Percentiles rank a stretch among this genome's conserved stretches.
Evolutionary conservation across 768 basidiomycete species (phyloP).

Genomic region (Lactifluus piperatus): DNA sequence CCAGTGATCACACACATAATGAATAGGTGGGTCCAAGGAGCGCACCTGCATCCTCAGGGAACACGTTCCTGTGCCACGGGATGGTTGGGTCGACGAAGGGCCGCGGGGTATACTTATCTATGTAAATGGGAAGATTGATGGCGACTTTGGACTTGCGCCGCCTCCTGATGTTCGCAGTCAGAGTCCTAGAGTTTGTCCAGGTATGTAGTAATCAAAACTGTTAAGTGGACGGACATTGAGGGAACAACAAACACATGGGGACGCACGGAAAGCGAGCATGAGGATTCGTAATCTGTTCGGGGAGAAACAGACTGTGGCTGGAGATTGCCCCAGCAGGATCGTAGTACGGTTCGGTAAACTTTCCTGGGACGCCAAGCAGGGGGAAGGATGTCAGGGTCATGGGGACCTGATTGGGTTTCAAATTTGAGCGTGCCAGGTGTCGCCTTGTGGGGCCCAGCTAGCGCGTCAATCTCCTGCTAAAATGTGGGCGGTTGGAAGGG

Average conservation of each 20-base stretch:
- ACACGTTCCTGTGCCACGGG: conserved; percentile 76
- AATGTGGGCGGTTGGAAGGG: not conserved
- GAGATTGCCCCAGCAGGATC: conserved; percentile 69
- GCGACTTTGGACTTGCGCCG: conserved; percentile 90
- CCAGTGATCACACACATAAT: not conserved
- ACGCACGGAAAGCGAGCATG: conserved; percentile 97
- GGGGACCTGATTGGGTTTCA: conserved; percentile 81
- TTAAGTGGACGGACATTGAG: conserved; percentile 4
- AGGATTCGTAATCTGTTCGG: conserved; percentile 93
- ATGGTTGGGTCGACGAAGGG: conserved; percentile 93
- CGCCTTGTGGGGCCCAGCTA: conserved; percentile 42
- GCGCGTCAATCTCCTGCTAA: not conserved
- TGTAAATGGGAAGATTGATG: conserved; percentile 89
- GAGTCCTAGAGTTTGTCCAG: conserved; percentile 47
- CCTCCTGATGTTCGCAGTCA: conserved; percentile 93
- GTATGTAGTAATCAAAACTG: not conserved
- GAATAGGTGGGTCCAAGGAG: not conserved
- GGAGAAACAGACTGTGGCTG: conserved; percentile 89
- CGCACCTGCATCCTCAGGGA: conserved; percentile 77
- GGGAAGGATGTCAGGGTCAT: conserved; percentile 95
- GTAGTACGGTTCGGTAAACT: conserved; percentile 87
- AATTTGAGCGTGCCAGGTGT: conserved; percentile 69
- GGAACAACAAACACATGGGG: conserved; percentile 9
- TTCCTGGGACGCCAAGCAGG: conserved; percentile 76
- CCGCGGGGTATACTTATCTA: conserved; percentile 77